Base-by-base conservation (phyloP, 2,329 filamentous ascomycete genomes). In the Trichoderma afroharzianum region DNA sequence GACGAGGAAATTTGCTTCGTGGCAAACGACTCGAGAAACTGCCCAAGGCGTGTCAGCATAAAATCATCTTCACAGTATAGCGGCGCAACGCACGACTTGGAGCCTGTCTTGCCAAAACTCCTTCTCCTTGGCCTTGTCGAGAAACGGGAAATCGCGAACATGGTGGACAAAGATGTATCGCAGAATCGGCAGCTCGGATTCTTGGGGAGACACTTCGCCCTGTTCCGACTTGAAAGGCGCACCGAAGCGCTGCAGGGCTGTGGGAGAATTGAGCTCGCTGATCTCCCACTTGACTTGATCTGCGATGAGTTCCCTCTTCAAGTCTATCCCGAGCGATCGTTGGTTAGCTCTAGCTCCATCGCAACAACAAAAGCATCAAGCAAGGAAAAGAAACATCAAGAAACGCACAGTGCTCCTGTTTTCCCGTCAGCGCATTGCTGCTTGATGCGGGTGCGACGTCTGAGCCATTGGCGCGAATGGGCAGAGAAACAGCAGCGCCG, bases 71-170 rank as follows among this genome's bases (percentile, higher is more conserved):
- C 43, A 28, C 24, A 53, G 28, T 6, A 39, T 4, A n/a, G 28
- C 9, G 28, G 14, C 53, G 47, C 24, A 57, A 90, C 92, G 76
- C 83, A 97, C 93, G 79, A 95, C 89, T 85, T 99, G 96, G 73
- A 99, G 85, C 81, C 97, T 98, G 80, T 98, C 94, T 83, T 99
- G 96, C 96, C 96, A 99, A 79, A 99, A 99, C 83, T 99, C 96
- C 87, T 98, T 97, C 87, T 99, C 96, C 78, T 90, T 92, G 26
- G 96, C 96, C 85, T 97, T 94, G 82, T 99, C 94, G 74, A 99
- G 88, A 79, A 99, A 99, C 1, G 96, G 96, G 78, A 99, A 99
- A 78, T 98, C 97, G 78, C 96, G 94, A 72, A 99, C 90, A 90
- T 98, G 95, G 80, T 98, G 92, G 69, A 98, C 96, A 80, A 99